Conservation (phyloP, 257 asterid genomes). For the Solanum microdontum region DNA sequence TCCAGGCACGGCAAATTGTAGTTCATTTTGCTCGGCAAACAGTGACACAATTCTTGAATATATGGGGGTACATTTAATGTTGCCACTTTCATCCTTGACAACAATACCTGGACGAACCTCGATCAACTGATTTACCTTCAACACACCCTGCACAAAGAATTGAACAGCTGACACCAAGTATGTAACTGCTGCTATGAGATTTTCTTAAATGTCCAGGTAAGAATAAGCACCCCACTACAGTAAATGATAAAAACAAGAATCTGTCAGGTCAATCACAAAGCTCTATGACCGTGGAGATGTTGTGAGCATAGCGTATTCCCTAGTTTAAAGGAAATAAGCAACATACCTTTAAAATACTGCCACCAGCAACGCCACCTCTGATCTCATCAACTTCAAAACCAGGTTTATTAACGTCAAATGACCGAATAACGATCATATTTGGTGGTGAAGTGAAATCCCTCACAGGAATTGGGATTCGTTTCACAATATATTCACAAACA, state of each 20-base stretch:
- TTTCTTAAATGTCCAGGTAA: neutral
- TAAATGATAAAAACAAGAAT: neutral
- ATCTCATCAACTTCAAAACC: conserved; percentile 97
- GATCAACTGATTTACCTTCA: conserved; percentile 74
- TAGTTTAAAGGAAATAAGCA: neutral
- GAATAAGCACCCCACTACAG: neutral
- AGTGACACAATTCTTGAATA: conserved; percentile 87
- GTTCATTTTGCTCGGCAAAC: conserved; percentile 87
- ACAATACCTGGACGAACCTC: conserved; percentile 99
- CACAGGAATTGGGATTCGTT: conserved; percentile 81
- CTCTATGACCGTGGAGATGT: neutral
- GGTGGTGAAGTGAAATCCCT: conserved; percentile 88
- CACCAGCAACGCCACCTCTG: conserved; percentile 98
- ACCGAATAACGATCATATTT: conserved; percentile 93
- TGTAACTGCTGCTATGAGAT: neutral
- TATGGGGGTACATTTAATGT: conserved; percentile 85
- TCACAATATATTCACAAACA: conserved; percentile 75
- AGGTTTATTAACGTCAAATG: conserved; percentile 96
- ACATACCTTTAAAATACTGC: conserved; percentile 83
- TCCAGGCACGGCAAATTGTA: conserved; percentile 97
- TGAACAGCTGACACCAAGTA: neutral
- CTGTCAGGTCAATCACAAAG: neutral
- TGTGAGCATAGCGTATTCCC: neutral
- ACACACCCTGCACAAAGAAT: conserved; percentile 67
- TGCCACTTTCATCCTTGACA: conserved; percentile 81